Evolutionary conservation across 306 rosid species (phyloP), one percentile per base, ranked within the genome.

Genomic region (Chamaecrista fasciculata): DNA sequence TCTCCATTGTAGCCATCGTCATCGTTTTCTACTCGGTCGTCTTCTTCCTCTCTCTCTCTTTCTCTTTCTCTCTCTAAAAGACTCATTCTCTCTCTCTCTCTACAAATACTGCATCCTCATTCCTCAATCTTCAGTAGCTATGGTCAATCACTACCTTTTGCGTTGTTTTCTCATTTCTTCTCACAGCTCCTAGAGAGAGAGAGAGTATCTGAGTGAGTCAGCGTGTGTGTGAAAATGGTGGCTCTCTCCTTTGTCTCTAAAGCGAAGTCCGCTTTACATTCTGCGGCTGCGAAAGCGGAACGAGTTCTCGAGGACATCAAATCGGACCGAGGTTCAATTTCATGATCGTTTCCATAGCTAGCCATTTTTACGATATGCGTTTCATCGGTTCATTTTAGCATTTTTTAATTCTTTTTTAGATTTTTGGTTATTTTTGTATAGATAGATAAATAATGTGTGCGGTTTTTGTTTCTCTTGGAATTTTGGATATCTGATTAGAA

Each of bases 241-340:
- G 29, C 80, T 36, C 87, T 72, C 46, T 85, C 97, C 62, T 88
- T 94, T 44, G 96, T 89, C 28, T 91, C 95, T 50, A 94, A 94
- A 84, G 96, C 99, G 36, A 87, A 85, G 86, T 85, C 86, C 14
- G 97, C 89, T 79, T 78, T 94, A 36, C 87, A 91, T 86, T 94
- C 97, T 31, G 96, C 97, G 14, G 99, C 99, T 70, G 88, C 91
- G 5, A 94, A 91, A 91, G 97, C 99, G 78, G 99, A 94, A 76
- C 86, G 86, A 3, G 91, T 88, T 62, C 69, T 91, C 21, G 58
- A 47, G 31, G 97, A 91, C 73, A 85, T 89, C 9, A 94, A 94
- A 74, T 76, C 91, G 78, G 96, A 90, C 81, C 89, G 76, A 73
- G 89, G 95, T 82, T 60, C 39, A 8, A 5, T 25, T 28, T 36